These are phyloP conservation scores for Camelina sativa DNA, from an alignment of 345 rosid genomes.

Conservation along the genomic window DNA sequence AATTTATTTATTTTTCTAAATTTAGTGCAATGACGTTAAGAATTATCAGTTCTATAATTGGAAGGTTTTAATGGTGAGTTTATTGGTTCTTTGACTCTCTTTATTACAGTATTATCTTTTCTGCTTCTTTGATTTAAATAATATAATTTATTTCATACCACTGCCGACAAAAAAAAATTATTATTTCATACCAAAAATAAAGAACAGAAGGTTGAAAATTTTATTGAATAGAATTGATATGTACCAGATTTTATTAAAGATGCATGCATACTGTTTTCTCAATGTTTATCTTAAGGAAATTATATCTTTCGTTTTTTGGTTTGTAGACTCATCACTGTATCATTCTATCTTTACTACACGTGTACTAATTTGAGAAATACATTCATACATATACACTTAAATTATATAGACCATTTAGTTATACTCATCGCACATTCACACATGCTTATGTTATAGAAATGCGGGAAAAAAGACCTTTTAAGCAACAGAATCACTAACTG, in stretches of 20 bases:
- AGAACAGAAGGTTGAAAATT: too few relatives aligned
- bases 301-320: too few relatives aligned
- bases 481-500: slow-evolving; percentile 16
- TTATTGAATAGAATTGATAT: too few relatives aligned
- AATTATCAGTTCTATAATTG: neutral
- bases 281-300: neutral
- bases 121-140: neutral
- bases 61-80: neutral
- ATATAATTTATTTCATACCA: too few relatives aligned
- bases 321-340: neutral
- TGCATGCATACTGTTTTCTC: neutral
- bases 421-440: neutral
- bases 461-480: neutral
- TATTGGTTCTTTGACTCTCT: neutral
- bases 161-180: too few relatives aligned
- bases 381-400: neutral
- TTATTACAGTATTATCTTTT: too few relatives aligned
- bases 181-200: too few relatives aligned
- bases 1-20: neutral
- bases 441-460: neutral
- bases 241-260: neutral
- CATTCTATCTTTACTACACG: neutral
- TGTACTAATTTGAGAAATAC: too few relatives aligned
- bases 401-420: neutral
- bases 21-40: neutral